Conservation (phyloP, 805 yeast genomes). For the Pichia cabralensis region DNA sequence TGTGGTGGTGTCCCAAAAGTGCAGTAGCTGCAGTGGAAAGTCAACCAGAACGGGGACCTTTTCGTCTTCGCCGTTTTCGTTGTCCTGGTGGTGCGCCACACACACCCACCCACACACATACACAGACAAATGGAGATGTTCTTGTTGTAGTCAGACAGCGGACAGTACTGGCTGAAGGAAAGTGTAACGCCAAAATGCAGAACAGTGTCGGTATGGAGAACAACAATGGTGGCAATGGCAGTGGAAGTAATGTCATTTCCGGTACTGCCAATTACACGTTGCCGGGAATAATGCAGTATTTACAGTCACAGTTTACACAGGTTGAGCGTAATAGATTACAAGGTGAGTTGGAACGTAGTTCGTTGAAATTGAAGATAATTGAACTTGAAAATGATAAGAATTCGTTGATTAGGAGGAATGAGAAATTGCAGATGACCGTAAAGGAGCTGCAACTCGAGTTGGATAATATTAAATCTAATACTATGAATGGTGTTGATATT, state of each 20-base stretch:
- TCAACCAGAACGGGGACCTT: too few relatives aligned
- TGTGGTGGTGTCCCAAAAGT: too few relatives aligned
- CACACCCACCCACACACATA: too few relatives aligned
- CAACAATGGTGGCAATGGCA: slow-evolving; percentile 2
- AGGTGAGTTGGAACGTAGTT: slow-evolving; percentile 41
- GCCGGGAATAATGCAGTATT: slow-evolving; percentile 51
- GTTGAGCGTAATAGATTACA: slow-evolving; percentile 35
- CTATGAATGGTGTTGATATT: not conserved
- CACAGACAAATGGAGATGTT: too few relatives aligned
- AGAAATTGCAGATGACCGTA: slow-evolving; percentile 31
- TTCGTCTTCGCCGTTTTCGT: too few relatives aligned
- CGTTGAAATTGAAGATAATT: slow-evolving; percentile 39
- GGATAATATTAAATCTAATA: not conserved
- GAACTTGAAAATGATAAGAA: slow-evolving; percentile 46
- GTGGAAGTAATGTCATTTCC: not conserved
- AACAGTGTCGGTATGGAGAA: not conserved
- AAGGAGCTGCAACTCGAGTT: slow-evolving; percentile 25
- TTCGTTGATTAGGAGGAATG: slow-evolving; percentile 31
- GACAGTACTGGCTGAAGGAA: too few relatives aligned
- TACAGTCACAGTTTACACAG: slow-evolving; percentile 49
- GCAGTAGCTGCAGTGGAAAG: too few relatives aligned
- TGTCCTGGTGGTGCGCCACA: too few relatives aligned
- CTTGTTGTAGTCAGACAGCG: too few relatives aligned
- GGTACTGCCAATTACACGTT: slow-evolving; percentile 28
- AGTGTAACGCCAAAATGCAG: too few relatives aligned